Conservation (phyloP, 768 basidiomycete genomes). For the Russula sp. region DNA sequence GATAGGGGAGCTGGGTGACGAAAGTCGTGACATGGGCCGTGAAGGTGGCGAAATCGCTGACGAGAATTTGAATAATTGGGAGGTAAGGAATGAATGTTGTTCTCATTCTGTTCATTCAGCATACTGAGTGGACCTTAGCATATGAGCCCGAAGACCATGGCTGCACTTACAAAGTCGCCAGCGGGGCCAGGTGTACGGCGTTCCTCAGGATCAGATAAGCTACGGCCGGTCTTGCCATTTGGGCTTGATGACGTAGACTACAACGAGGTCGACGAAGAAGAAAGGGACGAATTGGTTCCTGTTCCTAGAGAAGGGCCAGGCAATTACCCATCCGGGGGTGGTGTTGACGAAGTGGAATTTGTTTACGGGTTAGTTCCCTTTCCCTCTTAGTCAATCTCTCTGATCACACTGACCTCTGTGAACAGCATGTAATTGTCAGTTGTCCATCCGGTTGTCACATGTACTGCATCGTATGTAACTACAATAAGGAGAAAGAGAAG, state of each 20-base stretch:
- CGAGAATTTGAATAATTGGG: conserved; percentile 93
- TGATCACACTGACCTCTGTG: background rate
- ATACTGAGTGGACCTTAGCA: conserved; percentile 46
- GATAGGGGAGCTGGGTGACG: conserved; percentile 85
- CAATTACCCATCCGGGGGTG: conserved; percentile 74
- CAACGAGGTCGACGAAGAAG: conserved; percentile 58
- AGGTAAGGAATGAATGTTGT: conserved; percentile 53
- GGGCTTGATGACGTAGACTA: conserved; percentile 77
- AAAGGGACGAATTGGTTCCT: conserved; percentile 68
- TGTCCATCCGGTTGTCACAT: background rate
- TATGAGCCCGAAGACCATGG: conserved; percentile 95
- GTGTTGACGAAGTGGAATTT: conserved; percentile 89
- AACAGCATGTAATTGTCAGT: conserved; percentile 21
- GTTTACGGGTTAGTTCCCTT: conserved; percentile 66
- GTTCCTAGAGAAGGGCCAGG: conserved; percentile 69
- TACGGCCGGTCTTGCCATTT: conserved; percentile 77
- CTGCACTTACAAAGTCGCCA: conserved; percentile 88
- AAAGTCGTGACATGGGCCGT: conserved; percentile 57
- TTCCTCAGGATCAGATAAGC: conserved; percentile 70
- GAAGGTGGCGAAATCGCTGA: conserved; percentile 64
- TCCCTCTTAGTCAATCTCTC: background rate
- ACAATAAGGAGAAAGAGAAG: no score
- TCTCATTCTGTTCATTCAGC: background rate
- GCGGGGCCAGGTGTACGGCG: conserved; percentile 62
- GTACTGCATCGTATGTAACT: background rate